Base-by-base conservation (phyloP, 768 basidiomycete species). In the Tylopilus cervinicoccineus region DNA sequence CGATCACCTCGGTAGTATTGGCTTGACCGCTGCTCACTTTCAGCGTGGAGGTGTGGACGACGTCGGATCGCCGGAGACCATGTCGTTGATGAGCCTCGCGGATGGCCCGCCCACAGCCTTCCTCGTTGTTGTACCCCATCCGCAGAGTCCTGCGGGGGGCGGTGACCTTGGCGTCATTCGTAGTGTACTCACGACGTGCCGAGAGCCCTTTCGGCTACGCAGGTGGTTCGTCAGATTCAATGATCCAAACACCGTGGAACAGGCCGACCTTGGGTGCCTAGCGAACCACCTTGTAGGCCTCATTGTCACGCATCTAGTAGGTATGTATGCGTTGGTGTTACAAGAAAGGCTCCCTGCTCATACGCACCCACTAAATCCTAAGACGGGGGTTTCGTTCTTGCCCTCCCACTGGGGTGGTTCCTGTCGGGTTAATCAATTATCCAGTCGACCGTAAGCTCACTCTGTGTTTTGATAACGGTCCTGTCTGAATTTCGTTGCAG, bases 31-130 rank as follows among this genome's bases (percentile, higher is more conserved):
- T 60, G 64, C 87, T 88, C 43, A 64, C 52, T 66, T 75, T 83
- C 42, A 86, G 72, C 66, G 88, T 86, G 17, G 83, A 86, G 26
- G 83, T 86, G 64, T 79, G 84, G 71, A 80, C 86, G 56, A 91
- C 75, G 17, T 77, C 41, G 80, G 43, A 47, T 29, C 34, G 31
- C 16, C 48, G 76, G 10, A 75, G 74, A 44, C 68, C 67, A n/a
- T 63, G 38, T 64, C 61, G 10, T 64, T 55, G 63, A 77, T 75
- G 58, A 79, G 84, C n/a, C 53, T 77, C 75, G 47, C 67, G 67
- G 58, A 88, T 79, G 24, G 83, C 84, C 22, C 70, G 64, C 5
- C 85, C 84, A 47, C 77, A 80, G 53, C 83, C 78, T 39, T 63
- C 67, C 62, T 89, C 86, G 66, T 88, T 86, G 60, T 38, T 1